Evolutionary conservation across 2,329 filamentous ascomycete species (phyloP), one percentile per base, ranked within the genome.

Genomic region (Exophiala dermatitidis): DNA sequence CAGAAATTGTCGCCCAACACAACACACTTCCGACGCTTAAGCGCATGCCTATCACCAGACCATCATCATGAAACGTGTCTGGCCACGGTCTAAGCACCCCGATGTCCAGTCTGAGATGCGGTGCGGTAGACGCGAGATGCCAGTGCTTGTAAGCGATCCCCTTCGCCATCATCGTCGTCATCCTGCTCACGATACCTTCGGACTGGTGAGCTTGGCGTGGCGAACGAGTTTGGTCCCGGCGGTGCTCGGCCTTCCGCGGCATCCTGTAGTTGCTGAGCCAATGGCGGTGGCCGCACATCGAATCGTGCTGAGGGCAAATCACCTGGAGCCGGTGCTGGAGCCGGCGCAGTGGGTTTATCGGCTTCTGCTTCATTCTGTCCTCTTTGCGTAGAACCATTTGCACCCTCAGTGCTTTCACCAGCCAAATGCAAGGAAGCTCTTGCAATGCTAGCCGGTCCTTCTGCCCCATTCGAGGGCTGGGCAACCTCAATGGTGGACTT

Each of bases 111-210:
- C 44, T 63, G 61, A n/a, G 58, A 61, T 6, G 61, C 61, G 29
- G 53, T 56, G 10, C 62, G 56, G 48, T 63, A 64, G 26, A 63
- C 59, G 34, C 59, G 58, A 30, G 53, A 43, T n/a, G 62, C 62
- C 28, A 62, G 50, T 26, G 58, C 60, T 42, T 62, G 56, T 34
- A 64, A 49, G 46, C 62, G 51, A 52, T 80, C 77, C 31, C 65
- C 67, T 52, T 70, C 67, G 43, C 65, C 67, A 9, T 66, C 67
- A 7, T 73, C 71, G 19, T 75, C 74, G n/a, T 73, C 74, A 0
- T 57, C 54, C 5, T 54, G 44, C 8, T 5, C 8, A 8, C 36
- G 31, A 8, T 41, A 47, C 12, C 36, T 47, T 19, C 42, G 50
- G 10, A 45, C 19, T 34, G 51, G 47, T 6, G 50, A 49, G 28